A percentile compares a stretch with the other conserved stretches of the same genome.
These are phyloP conservation scores for Gracilaria gracilis DNA, from an alignment of 23 red algal genomes.

Conservation along the genomic window DNA sequence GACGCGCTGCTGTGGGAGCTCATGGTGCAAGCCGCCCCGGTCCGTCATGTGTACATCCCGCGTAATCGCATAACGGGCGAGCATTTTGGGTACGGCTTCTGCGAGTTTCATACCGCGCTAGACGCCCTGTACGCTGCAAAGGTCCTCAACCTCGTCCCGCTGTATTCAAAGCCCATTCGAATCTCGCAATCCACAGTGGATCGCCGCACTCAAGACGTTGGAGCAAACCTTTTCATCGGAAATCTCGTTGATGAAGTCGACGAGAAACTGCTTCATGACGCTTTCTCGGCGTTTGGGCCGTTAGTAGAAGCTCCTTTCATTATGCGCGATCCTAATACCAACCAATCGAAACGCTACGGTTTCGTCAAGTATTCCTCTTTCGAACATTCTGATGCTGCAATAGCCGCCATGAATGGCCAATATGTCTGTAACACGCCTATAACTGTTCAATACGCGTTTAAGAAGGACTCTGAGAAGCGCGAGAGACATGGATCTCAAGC, in stretches of 20 bases:
- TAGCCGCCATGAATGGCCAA: slow-evolving; percentile 82
- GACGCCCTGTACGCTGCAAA: slow-evolving; percentile 83
- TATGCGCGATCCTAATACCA: slow-evolving; percentile 66
- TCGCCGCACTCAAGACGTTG: slow-evolving; percentile 66
- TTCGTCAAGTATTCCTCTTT: slow-evolving; percentile 90
- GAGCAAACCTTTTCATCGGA: slow-evolving; percentile 95
- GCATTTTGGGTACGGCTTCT: slow-evolving; percentile 86
- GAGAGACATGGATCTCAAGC: slow-evolving; percentile 88
- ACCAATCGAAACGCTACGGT: slow-evolving; percentile 66
- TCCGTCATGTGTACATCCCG: slow-evolving; percentile 89
- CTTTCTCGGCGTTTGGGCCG: slow-evolving; percentile 82
- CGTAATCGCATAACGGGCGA: slow-evolving; percentile 89
- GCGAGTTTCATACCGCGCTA: slow-evolving; percentile 72
- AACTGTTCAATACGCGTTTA: slow-evolving; percentile 89
- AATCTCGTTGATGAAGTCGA: slow-evolving; percentile 89
- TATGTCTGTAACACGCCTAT: slow-evolving; percentile 80
- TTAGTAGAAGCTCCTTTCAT: slow-evolving; percentile 85
- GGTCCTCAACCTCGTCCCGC: slow-evolving; percentile 76
- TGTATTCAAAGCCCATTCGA: slow-evolving; percentile 78
- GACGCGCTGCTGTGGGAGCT: slow-evolving; percentile 88
- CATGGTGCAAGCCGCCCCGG: slow-evolving; percentile 76
- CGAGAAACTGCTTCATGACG: slow-evolving; percentile 81
- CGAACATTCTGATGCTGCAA: slow-evolving; percentile 80
- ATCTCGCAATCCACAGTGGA: slow-evolving; percentile 65
- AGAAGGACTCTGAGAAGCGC: slow-evolving; percentile 75